Evolutionary conservation across 768 basidiomycete species (phyloP).

Genomic region (Tylopilus sp.): DNA sequence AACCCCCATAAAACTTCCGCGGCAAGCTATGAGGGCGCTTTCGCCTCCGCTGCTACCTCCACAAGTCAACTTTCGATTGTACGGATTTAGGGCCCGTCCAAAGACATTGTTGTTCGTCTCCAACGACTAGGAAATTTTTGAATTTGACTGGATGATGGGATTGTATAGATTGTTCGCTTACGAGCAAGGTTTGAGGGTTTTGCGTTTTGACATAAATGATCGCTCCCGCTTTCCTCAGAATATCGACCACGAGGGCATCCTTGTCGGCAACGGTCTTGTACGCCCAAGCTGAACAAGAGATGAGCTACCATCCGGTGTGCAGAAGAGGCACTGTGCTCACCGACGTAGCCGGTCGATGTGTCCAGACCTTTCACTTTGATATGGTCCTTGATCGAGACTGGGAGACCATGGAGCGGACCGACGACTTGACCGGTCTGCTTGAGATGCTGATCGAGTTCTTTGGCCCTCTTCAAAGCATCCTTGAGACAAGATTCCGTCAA

Average conservation of each 20-base stretch:
- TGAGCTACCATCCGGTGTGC: constrained; percentile 1
- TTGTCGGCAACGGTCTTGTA: constrained; percentile 34
- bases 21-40: constrained; percentile 41
- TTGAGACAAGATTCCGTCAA: constrained; percentile 58
- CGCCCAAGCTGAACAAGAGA: constrained; percentile 36
- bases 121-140: constrained; percentile 35
- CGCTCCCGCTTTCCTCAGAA: constrained; percentile 44
- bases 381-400: constrained; percentile 47
- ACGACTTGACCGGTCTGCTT: constrained; percentile 43
- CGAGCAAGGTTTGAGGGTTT: constrained; percentile 47
- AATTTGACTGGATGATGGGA: constrained; percentile 3
- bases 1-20: constrained; percentile 39
- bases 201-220: constrained; percentile 47
- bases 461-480: constrained; percentile 45
- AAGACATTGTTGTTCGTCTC: constrained; percentile 50
- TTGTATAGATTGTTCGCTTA: constrained; percentile 24
- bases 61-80: constrained; percentile 40
- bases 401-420: constrained; percentile 44
- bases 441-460: constrained; percentile 47
- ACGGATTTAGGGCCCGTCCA: constrained; percentile 71
- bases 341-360: constrained; percentile 34
- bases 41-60: constrained; percentile 52
- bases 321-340: constrained; percentile 6
- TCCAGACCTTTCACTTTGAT: constrained; percentile 43
- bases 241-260: constrained; percentile 42